phyloP scores from a whole-genome alignment of 2,329 filamentous ascomycete species.

The Botrytis cinerea region DNA sequence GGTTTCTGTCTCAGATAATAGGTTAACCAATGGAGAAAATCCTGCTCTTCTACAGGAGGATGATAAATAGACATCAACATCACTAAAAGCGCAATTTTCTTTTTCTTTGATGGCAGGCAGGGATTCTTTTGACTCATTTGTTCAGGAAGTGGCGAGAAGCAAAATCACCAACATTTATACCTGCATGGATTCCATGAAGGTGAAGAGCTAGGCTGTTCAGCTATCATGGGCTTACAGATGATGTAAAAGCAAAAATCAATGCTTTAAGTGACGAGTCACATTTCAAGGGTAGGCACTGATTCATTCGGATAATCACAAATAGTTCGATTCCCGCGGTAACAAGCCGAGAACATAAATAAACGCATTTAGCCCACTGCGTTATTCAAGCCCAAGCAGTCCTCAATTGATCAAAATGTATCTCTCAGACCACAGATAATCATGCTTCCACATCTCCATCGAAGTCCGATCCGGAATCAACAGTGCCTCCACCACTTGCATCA shows the following conservation, averaged over 20 bases:
- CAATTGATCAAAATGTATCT: too few relatives aligned
- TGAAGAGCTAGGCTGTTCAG: constrained; percentile 12
- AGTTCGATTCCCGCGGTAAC: neutral
- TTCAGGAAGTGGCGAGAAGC: neutral
- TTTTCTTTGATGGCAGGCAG: neutral
- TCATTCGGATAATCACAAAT: neutral
- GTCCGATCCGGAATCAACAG: neutral
- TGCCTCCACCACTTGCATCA: neutral
- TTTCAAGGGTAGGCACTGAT: neutral
- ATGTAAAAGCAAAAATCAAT: constrained; percentile 1
- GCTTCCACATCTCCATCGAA: neutral
- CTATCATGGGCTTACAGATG: neutral
- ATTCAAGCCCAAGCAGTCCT: neutral
- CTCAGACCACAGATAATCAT: neutral
- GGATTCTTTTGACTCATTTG: neutral
- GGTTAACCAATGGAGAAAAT: neutral
- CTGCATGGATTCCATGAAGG: neutral
- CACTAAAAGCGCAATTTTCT: neutral
- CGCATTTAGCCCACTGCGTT: neutral
- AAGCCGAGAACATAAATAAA: neutral
- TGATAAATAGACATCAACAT: neutral
- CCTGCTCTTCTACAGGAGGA: neutral
- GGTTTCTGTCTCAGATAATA: neutral
- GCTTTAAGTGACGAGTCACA: neutral
- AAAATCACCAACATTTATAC: neutral